Base-by-base conservation (phyloP, 139 green algal genomes). In the Chlamydomonas applanata region DNA sequence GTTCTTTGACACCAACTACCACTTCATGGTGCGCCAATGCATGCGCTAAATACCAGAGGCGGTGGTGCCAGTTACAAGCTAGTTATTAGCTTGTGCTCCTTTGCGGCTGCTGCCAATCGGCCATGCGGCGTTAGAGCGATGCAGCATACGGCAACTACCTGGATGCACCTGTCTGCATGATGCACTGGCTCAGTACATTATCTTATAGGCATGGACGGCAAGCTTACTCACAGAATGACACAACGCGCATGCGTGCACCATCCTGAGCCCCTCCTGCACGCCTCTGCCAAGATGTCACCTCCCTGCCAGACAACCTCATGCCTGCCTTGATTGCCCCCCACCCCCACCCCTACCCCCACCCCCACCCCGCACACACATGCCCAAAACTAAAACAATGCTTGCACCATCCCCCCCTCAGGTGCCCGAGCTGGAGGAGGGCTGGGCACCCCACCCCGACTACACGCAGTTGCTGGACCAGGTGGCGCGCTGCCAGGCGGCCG, bases 1-100 rank as follows among this genome's bases (percentile, higher is more conserved):
- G 75, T 93, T 88, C 74, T 92, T 97, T 14, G 92, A 97, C 87
- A 97, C 91, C 78, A 97, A 97, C 85, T 97, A 97, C 77, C 93
- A 97, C 79, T 93, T 88, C 82, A 54, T 95, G 76, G 89, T 91
- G 77, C 53, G 80, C 45, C 24, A 19, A 35, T 59, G 2, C 66
- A 61, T 14, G 34, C n/a, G 27, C 29, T 22, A 13, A 13, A 13
- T 5, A 20, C 27, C 56, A 33, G 17, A 13, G 14, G 17, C n/a
- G n/a, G n/a, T n/a, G n/a, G n/a, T n/a, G n/a, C n/a, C n/a, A n/a
- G n/a, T n/a, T n/a, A n/a, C n/a, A n/a, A n/a, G n/a, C n/a, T n/a
- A n/a, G n/a, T n/a, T n/a, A n/a, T n/a, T n/a, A n/a, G n/a, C n/a
- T n/a, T n/a, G n/a, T n/a, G n/a, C n/a, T n/a, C n/a, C n/a, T n/a